phyloP scores from a whole-genome alignment of 2,329 filamentous ascomycete species.

The Phyllosticta citriasiana region DNA sequence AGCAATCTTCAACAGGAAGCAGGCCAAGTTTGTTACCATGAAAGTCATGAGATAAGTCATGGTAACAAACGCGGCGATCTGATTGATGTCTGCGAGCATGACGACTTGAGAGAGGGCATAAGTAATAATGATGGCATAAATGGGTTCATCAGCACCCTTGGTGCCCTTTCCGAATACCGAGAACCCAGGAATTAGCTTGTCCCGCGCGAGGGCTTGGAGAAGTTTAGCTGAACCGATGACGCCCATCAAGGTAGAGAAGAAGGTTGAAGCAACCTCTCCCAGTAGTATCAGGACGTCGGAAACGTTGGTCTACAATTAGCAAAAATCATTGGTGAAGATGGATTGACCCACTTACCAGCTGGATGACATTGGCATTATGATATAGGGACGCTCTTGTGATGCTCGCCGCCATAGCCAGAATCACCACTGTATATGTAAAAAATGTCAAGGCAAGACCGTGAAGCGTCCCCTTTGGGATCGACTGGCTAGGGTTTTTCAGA shows the following conservation, averaged over 20 bases:
- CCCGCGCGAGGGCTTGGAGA: conserved; percentile 70
- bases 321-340: neutral
- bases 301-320: conserved; percentile 50
- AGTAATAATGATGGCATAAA: conserved; percentile 65
- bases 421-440: conserved; percentile 63
- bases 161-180: conserved; percentile 65
- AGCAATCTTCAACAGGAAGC: conserved; percentile 75
- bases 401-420: conserved; percentile 67
- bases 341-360: conserved; percentile 42
- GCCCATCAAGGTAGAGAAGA: conserved; percentile 82
- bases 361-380: conserved; percentile 67
- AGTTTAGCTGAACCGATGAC: conserved; percentile 78
- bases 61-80: conserved; percentile 80
- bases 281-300: conserved; percentile 64
- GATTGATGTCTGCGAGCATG: conserved; percentile 74
- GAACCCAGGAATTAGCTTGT: conserved; percentile 68
- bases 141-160: conserved; percentile 61
- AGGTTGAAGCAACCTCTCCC: conserved; percentile 71
- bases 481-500: conserved; percentile 68
- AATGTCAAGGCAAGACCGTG: conserved; percentile 70
- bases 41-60: conserved; percentile 94
- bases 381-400: conserved; percentile 66
- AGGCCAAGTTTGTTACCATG: conserved; percentile 77
- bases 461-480: conserved; percentile 76
- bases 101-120: conserved; percentile 68